phyloP scores from a whole-genome alignment of 768 basidiomycete genomes.

The Krasilnikovozyma curviuscula region DNA sequence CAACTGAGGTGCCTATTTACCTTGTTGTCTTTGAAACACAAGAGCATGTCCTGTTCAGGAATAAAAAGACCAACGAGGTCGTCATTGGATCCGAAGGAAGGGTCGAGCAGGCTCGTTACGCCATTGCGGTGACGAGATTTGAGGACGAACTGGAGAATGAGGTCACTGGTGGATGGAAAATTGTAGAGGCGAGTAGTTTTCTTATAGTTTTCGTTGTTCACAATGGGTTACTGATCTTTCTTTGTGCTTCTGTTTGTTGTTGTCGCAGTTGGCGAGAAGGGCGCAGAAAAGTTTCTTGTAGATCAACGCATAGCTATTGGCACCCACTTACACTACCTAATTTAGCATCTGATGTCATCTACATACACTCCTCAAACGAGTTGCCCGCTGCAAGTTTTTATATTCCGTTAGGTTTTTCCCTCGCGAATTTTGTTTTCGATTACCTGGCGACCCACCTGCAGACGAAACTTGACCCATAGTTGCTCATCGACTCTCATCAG shows the following conservation, averaged over 20 bases:
- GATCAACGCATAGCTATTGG: no score
- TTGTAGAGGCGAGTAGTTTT: conserved; percentile 61
- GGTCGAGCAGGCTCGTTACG: conserved; percentile 86
- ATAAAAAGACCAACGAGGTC: conserved; percentile 71
- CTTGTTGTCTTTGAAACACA: conserved; percentile 83
- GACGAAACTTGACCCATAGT: no score
- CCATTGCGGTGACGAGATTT: conserved; percentile 70
- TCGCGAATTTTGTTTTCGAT: no score
- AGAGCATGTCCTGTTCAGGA: conserved; percentile 78
- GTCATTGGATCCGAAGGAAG: conserved; percentile 68
- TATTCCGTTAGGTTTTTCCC: no score
- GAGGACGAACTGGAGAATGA: conserved; percentile 78
- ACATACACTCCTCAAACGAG: no score
- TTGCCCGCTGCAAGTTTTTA: no score
- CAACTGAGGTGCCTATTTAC: conserved; percentile 61
- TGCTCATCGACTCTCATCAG: no score
- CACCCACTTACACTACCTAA: no score
- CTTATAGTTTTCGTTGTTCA: no score
- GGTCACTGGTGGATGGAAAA: conserved; percentile 93
- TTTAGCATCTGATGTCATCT: no score
- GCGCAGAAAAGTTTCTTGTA: no score
- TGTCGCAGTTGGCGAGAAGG: not conserved
- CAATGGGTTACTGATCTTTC: not conserved
- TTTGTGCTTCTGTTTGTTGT: not conserved
- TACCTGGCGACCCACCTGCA: no score